Base-by-base conservation (phyloP, 2,329 filamentous ascomycete species). In the Tricladium varicosporioides region DNA sequence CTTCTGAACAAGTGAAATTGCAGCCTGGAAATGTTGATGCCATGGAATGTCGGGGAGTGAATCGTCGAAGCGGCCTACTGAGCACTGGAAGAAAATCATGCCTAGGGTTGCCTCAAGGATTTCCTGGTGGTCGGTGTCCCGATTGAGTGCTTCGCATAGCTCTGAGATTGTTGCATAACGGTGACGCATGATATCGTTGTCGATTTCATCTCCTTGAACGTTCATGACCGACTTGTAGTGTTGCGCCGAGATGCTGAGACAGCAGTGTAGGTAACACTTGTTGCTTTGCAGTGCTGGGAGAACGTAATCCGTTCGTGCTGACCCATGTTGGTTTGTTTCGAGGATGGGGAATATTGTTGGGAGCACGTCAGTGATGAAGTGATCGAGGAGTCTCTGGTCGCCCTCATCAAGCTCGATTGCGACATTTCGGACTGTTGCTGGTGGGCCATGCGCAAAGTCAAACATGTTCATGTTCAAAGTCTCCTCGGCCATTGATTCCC, bases 21-120 rank as follows among this genome's bases (percentile, higher is more conserved):
- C 93, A 2, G 92, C 92, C 72, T 95, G 89, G 77, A 97, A 97
- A 77, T 99, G 94, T 72, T 96, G 90, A 76, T 93, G 90, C 94
- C 94, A 99, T 18, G 92, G 87, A 66, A 97, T 96, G 71, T 97
- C 92, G 14, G 91, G 88, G 19, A 97, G 84, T 48, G 83, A 83
- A 70, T 97, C 91, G 66, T 94, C 88, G 36, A 88, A 86, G 67
- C 90, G 85, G 53, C 93, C 93, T 62, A 97, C 93, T 22, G 91
- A 88, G 75, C 89, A 94, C 71, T 96, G 91, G 78, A 97, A 95
- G 77, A 96, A 94, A 71, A 97, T 96, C 84, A 97, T 92, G 51
- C 90, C 92, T 5, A 97, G 81, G 0, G 92, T 92, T 1, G 93
- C 92, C 74, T 97, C 93, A 11, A 97, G 84, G 66, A 96, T 95